Evolutionary conservation across 2,329 filamentous ascomycete genomes (phyloP), one percentile per base, ranked within the genome.

Genomic region (Pseudogymnoascus sp.): DNA sequence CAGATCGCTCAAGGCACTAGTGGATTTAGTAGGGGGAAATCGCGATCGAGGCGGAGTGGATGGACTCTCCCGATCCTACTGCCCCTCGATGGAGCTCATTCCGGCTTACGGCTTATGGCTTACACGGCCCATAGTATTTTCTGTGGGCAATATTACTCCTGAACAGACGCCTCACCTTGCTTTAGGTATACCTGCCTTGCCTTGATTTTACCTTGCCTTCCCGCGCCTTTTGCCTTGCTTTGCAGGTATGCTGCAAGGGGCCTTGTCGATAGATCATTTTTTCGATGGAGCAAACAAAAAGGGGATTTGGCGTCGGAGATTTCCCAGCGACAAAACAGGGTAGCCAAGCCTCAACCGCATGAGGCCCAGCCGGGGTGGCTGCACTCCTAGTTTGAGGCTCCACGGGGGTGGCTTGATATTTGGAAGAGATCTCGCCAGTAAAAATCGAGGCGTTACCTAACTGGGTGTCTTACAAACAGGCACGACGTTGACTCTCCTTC

Each of bases 1-100:
- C 5, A 18, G 25, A 53, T 31, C 23, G 46, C 7, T 31, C 7
- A 11, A 31, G 23, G 11, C 16, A 53, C 14, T 53, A 5, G 25
- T 8, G 14, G 14, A 28, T 16, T 8, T 11, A 4, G 46, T 16
- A 53, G 46, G 12, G 25, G 23, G 25, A 3, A 53, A 53, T 53
- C 25, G 46, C 25, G 46, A 31, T 31, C n/a, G n/a, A 31, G n/a
- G 5, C 25, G 25, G 25, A 16, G 23, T 28, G 11, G 37, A 14
- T 25, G 46, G 46, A 31, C 46, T 53, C 46, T 53, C 46, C 46
- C 46, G 46, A 28, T 53, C 4, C 46, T 53, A 53, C 46, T 53
- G 46, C 46, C 31, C 7, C 2, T 25, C 25, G 25, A 53, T 31
- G 46, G 46, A 53, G 46, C 46, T 53, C 23, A 49, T 53, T 38